Conservation (phyloP, 164 flowering plant species). For the Tetrastigma voinierianum region DNA sequence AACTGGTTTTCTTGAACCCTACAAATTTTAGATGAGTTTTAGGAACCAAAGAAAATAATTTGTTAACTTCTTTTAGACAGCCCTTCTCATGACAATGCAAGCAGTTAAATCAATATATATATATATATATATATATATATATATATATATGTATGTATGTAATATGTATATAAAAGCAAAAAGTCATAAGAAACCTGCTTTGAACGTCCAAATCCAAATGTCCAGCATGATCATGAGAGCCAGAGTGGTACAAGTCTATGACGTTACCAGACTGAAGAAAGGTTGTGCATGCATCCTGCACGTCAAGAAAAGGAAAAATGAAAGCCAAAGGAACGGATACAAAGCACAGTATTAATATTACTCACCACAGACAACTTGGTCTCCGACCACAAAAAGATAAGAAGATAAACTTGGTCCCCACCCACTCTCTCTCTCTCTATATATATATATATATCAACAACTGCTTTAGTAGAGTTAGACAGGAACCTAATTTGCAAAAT, state of each 20-base stretch:
- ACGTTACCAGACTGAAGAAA: conserved; percentile 28
- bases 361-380: no score
- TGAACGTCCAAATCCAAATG: conserved; percentile 31
- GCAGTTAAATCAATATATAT: neutral
- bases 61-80: neutral
- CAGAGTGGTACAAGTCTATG: conserved; percentile 29
- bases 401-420: no score
- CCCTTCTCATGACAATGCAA: neutral
- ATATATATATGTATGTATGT: no score
- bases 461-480: no score
- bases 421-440: no score
- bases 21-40: conserved; percentile 11
- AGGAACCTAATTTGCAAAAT: no score
- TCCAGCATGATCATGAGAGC: conserved; percentile 38
- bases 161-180: no score
- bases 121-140: no score
- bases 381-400: no score
- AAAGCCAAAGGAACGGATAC: no score
- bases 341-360: neutral
- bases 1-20: conserved; percentile 44
- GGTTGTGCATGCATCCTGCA: conserved; percentile 57
- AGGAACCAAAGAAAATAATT: no score
- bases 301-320: conserved; percentile 4
- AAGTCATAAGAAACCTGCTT: conserved; percentile 43
- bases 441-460: no score